Percentiles rank a stretch among this genome's conserved stretches.
Evolutionary conservation across 306 rosid species (phyloP).

Genomic region (Alnus glutinosa): DNA sequence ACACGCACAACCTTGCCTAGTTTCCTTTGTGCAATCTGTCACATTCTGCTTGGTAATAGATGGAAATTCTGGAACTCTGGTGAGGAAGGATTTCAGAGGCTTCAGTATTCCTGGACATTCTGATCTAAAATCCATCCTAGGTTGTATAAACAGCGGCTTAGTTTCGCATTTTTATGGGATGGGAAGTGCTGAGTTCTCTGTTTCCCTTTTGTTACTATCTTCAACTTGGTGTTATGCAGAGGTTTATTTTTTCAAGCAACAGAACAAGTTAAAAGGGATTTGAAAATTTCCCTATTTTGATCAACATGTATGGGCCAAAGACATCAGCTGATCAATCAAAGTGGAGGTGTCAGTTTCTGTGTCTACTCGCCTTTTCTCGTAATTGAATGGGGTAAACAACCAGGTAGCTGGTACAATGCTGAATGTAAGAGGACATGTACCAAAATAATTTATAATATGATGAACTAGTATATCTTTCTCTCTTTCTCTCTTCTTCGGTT

Average conservation of each 20-base stretch:
- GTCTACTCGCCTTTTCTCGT: not conserved
- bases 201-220: not conserved
- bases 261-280: not conserved
- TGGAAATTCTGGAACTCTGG: not conserved
- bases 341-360: not conserved
- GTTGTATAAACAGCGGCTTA: not conserved
- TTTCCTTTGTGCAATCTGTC: not conserved
- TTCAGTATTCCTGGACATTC: not conserved
- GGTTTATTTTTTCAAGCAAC: not conserved
- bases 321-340: not conserved
- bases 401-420: not conserved
- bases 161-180: not conserved
- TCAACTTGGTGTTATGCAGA: not conserved
- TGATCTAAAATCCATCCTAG: not conserved
- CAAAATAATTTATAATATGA: not conserved
- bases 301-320: not conserved
- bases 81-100: not conserved
- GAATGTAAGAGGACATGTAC: not conserved
- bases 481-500: conserved; percentile 4
- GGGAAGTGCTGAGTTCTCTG: not conserved
- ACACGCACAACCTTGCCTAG: not conserved
- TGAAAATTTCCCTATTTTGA: not conserved
- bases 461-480: not conserved
- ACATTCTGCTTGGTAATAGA: too few relatives aligned
- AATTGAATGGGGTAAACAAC: not conserved